phyloP scores from a whole-genome alignment of 2,329 filamentous ascomycete species.

The Fusarium torreyae region DNA sequence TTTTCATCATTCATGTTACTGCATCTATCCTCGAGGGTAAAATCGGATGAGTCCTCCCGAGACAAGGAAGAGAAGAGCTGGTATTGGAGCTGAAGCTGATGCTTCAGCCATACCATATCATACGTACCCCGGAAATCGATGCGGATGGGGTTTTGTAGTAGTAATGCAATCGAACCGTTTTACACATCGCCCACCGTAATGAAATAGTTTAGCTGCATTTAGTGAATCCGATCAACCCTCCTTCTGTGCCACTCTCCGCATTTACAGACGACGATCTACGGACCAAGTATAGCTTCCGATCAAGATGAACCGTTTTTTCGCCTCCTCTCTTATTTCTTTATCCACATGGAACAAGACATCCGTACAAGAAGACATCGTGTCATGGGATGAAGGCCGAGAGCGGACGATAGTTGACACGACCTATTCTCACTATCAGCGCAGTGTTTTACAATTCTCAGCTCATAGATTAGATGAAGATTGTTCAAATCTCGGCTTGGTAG shows the following conservation, averaged over 20 bases:
- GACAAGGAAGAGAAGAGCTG: slow-evolving; percentile 1
- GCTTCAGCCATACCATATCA: slow-evolving; percentile 32
- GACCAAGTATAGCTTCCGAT: slow-evolving; percentile 28
- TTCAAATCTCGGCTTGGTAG: slow-evolving; percentile 34
- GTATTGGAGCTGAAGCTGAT: slow-evolving; percentile 25
- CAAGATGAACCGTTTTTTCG: slow-evolving; percentile 23
- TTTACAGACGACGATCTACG: slow-evolving; percentile 30
- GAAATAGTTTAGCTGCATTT: slow-evolving; percentile 21
- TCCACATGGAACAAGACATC: slow-evolving; percentile 5
- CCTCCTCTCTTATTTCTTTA: neutral
- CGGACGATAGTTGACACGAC: neutral
- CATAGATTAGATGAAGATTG: slow-evolving; percentile 2
- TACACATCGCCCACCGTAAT: slow-evolving; percentile 43
- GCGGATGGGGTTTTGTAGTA: slow-evolving; percentile 22
- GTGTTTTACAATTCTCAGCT: neutral
- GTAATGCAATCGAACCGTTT: slow-evolving; percentile 42
- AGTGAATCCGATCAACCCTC: slow-evolving; percentile 18
- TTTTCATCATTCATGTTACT: slow-evolving; percentile 7
- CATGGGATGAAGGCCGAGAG: slow-evolving; percentile 8
- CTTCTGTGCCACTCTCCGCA: slow-evolving; percentile 32
- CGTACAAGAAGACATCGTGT: slow-evolving; percentile 7
- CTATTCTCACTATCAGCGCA: neutral
- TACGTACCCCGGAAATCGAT: slow-evolving; percentile 26
- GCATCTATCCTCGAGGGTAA: slow-evolving; percentile 25
- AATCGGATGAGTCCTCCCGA: slow-evolving; percentile 28